These are phyloP conservation scores for Phytophthora fragariaefolia DNA, from an alignment of 352 stramenopile genomes.

Conservation along the genomic window DNA sequence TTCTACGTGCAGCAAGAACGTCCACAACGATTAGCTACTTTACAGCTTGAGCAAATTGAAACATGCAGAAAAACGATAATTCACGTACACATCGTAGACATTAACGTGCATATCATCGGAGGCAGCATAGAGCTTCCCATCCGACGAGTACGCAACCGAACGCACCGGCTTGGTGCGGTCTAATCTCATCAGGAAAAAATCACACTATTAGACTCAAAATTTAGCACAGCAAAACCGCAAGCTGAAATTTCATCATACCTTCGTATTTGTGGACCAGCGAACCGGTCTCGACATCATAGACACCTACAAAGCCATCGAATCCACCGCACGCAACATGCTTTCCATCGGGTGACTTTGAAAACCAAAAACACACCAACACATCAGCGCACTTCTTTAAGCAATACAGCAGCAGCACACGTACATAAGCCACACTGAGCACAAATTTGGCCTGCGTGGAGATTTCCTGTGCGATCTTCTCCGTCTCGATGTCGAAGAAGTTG, in stretches of 20 bases:
- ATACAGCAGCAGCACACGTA: constrained; percentile 33
- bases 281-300: constrained; percentile 85
- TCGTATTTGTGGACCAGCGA: constrained; percentile 87
- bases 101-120: constrained; percentile 94
- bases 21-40: neutral
- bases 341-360: constrained; percentile 71
- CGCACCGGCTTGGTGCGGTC: constrained; percentile 90
- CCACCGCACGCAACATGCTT: constrained; percentile 84
- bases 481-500: constrained; percentile 86
- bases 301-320: constrained; percentile 86
- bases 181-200: constrained; percentile 26
- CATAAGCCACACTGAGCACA: constrained; percentile 78
- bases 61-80: neutral
- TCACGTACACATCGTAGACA: constrained; percentile 91
- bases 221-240: no score
- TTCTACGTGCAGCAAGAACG: constrained; percentile 35
- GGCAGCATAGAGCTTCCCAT: constrained; percentile 88
- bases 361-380: neutral
- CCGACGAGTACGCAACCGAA: constrained; percentile 82
- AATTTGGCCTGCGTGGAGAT: constrained; percentile 79
- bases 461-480: constrained; percentile 80
- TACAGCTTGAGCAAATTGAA: neutral
- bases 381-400: neutral
- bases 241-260: constrained; percentile 54
- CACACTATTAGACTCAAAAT: constrained; percentile 11